phyloP scores from a whole-genome alignment of 495 filamentous ascomycete species.

The Aspergillus campestris region DNA sequence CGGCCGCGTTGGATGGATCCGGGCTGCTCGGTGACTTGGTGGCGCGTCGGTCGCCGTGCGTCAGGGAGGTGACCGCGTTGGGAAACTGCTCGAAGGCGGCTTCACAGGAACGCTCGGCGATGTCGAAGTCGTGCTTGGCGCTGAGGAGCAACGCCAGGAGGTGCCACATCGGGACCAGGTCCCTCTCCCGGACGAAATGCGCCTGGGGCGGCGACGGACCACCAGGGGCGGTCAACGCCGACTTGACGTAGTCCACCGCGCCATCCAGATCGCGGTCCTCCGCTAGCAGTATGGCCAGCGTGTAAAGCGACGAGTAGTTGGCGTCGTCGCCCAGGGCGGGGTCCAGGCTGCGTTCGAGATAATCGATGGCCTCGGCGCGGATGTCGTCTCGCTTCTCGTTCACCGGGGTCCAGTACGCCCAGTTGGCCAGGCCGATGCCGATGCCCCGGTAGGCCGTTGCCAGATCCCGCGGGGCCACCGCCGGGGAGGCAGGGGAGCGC shows the following conservation, averaged over 20 bases:
- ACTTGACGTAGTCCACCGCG: conserved; percentile 70
- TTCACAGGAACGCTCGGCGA: conserved; percentile 72
- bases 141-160: conserved; percentile 77
- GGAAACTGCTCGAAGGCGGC: conserved; percentile 82
- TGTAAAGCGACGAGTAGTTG: conserved; percentile 66
- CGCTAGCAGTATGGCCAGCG: conserved; percentile 68
- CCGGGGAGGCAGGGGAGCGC: conserved; percentile 16
- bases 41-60: conserved; percentile 28
- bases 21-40: conserved; percentile 26
- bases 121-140: conserved; percentile 73
- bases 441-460: conserved; percentile 69
- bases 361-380: conserved; percentile 63
- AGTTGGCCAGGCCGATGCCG: conserved; percentile 74
- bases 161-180: conserved; percentile 59
- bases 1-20: conserved; percentile 16
- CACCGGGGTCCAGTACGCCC: conserved; percentile 72
- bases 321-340: conserved; percentile 51
- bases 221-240: conserved; percentile 39
- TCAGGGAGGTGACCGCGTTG: conserved; percentile 47
- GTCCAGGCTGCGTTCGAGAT: conserved; percentile 60
- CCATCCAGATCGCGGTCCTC: conserved; percentile 69
- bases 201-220: conserved; percentile 14
- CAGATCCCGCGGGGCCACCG: conserved; percentile 45
- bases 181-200: conserved; percentile 29
- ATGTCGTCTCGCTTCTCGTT: conserved; percentile 57